A percentile compares a stretch with the other conserved stretches of the same genome.
Conservation (phyloP, 2,329 filamentous ascomycete species). For the Dactylonectria estremocensis region DNA sequence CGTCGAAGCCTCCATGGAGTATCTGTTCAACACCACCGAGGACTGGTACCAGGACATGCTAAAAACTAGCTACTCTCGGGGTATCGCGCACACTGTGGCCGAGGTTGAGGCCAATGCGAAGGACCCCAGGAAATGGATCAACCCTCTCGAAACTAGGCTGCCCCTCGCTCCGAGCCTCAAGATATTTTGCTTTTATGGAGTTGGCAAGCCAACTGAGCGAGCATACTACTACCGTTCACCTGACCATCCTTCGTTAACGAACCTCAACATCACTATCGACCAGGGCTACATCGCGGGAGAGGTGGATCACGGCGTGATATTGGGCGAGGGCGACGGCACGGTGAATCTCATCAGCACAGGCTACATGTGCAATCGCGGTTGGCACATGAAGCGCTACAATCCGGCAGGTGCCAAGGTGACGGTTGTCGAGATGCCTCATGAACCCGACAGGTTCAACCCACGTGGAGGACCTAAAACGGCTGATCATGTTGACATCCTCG, state of each 20-base stretch:
- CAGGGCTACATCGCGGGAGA: constrained; percentile 72
- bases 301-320: constrained; percentile 90
- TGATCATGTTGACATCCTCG: constrained; percentile 97
- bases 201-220: constrained; percentile 94
- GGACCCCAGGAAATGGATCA: constrained; percentile 90
- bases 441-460: constrained; percentile 92
- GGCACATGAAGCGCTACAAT: constrained; percentile 95
- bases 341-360: constrained; percentile 93
- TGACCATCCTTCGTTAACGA: constrained; percentile 75
- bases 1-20: constrained; percentile 81
- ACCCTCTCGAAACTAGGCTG: constrained; percentile 90
- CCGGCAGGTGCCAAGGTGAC: constrained; percentile 86
- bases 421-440: constrained; percentile 96
- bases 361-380: constrained; percentile 98
- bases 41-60: constrained; percentile 88
- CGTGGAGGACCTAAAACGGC: constrained; percentile 80
- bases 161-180: constrained; percentile 91
- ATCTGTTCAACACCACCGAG: constrained; percentile 84
- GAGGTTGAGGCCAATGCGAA: constrained; percentile 88
- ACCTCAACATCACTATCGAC: constrained; percentile 82
- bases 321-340: constrained; percentile 96
- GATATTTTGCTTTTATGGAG: constrained; percentile 97
- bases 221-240: constrained; percentile 88
- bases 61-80: constrained; percentile 85
- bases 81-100: constrained; percentile 83